Evolutionary conservation across 345 rosid species (phyloP), one percentile per base, ranked within the genome.

Genomic region (Nephelium lappaceum): DNA sequence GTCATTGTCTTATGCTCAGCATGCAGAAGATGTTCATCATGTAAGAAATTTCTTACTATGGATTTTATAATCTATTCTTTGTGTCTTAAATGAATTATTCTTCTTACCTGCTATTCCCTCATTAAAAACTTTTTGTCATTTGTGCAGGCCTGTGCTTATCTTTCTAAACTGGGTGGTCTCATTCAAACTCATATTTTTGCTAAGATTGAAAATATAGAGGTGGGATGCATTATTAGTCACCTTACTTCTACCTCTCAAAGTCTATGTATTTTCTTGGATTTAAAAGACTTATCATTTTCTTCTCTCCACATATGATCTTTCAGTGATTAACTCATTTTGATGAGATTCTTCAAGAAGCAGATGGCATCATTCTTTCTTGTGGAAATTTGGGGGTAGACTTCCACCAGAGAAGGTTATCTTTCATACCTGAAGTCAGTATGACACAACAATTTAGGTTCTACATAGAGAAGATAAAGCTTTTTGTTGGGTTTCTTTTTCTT

Each of bases 261-360:
- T n/a, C n/a, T n/a, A n/a, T n/a, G n/a, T n/a, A n/a, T n/a, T n/a
- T n/a, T n/a, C n/a, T n/a, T 16, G 47, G 25, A 38, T 79, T 64
- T 74, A n/a, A n/a, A n/a, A n/a, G 64, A 73, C 19, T 67, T 25
- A 67, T 49, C n/a, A 41, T 25, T 66, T 66, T 61, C 62, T 66
- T 53, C n/a, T 67, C 53, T 60, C 36, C 36, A 69, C 53, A 47
- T 74, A 27, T 72, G 10, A 65, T 47, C 45, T 75, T 67, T 9
- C 72, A 91, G 95, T 92, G 93, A 25, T 55, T 90, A 78, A 81
- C 51, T 62, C 91, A 91, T 84, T 91, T 91, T 82, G 91, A 91
- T 83, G 95, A 91, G 84, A 90, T 91, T 71, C 82, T 91, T 43
- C 87, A 80, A 72, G 93, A 88, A 84, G 92, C 93, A 47, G 90